phyloP scores from a whole-genome alignment of 371 early-diverging fungal species.

The Syncephalastrum monosporum region DNA sequence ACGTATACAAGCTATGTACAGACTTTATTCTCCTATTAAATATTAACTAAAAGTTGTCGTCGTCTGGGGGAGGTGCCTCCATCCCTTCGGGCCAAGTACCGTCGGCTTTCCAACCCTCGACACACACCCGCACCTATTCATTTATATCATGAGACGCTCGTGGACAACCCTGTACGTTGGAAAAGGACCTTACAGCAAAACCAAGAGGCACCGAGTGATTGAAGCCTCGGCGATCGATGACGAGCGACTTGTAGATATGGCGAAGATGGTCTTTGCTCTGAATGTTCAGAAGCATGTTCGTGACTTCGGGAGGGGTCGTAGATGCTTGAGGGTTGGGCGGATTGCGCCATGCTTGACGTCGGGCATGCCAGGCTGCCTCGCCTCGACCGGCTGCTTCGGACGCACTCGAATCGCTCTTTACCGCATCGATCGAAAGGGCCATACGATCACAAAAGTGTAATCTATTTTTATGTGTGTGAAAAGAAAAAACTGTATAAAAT shows the following conservation, averaged over 20 bases:
- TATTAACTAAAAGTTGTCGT: neutral
- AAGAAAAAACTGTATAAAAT: too few species aligned
- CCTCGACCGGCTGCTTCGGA: too few species aligned
- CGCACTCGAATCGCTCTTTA: too few species aligned
- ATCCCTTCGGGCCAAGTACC: constrained; percentile 46
- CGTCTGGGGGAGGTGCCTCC: constrained; percentile 9
- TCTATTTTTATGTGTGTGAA: too few species aligned
- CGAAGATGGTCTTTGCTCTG: neutral
- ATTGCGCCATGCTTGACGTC: too few species aligned
- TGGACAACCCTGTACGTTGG: neutral
- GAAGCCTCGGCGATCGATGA: constrained; percentile 9
- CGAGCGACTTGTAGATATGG: constrained; percentile 7
- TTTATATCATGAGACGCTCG: neutral
- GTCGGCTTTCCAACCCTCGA: constrained; percentile 40
- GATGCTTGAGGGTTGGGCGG: too few species aligned
- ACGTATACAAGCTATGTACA: too few species aligned
- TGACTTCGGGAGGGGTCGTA: too few species aligned
- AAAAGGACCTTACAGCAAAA: constrained; percentile 7
- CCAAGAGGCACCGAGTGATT: constrained; percentile 9
- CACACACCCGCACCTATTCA: constrained; percentile 30
- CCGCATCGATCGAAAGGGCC: too few species aligned
- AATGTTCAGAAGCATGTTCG: neutral
- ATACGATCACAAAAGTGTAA: too few species aligned
- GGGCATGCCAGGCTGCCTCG: too few species aligned
- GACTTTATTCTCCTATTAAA: too few species aligned